These are phyloP conservation scores for Cladophialophora carrionii DNA, from an alignment of 2,329 filamentous ascomycete genomes.

Conservation along the genomic window DNA sequence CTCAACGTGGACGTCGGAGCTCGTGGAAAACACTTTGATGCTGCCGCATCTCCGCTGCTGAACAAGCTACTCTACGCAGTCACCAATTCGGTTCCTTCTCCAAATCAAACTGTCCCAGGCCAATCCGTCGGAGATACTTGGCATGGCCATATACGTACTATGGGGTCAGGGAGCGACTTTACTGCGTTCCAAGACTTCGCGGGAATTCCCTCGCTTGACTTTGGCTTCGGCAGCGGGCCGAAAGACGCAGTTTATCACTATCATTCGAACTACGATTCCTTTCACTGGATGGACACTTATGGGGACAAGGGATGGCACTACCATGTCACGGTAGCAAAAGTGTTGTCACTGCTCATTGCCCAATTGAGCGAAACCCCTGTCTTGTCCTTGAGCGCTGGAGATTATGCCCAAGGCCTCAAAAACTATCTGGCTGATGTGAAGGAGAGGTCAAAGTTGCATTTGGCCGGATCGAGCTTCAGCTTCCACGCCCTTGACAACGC, in stretches of 20 bases:
- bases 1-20: constrained; percentile 82
- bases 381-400: constrained; percentile 65
- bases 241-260: constrained; percentile 69
- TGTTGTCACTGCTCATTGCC: constrained; percentile 65
- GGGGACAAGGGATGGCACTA: constrained; percentile 68
- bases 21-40: constrained; percentile 64
- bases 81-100: constrained; percentile 59
- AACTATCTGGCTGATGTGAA: constrained; percentile 47
- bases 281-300: constrained; percentile 79
- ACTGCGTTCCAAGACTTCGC: constrained; percentile 75
- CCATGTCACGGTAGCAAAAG: constrained; percentile 65
- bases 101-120: constrained; percentile 72
- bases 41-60: constrained; percentile 73
- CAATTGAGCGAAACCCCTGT: constrained; percentile 65
- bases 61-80: constrained; percentile 66
- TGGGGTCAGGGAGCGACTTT: constrained; percentile 75
- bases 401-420: constrained; percentile 64
- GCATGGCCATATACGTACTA: constrained; percentile 64
- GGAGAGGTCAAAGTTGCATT: constrained; percentile 29
- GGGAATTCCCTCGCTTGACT: constrained; percentile 67
- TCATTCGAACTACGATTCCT: constrained; percentile 81
- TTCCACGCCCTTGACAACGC: constrained; percentile 51
- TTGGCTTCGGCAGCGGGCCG: constrained; percentile 58
- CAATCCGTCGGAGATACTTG: constrained; percentile 72
- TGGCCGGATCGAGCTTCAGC: constrained; percentile 27